phyloP scores from a whole-genome alignment of 176 grass and related monocot species.

The Aechmea fasciata region DNA sequence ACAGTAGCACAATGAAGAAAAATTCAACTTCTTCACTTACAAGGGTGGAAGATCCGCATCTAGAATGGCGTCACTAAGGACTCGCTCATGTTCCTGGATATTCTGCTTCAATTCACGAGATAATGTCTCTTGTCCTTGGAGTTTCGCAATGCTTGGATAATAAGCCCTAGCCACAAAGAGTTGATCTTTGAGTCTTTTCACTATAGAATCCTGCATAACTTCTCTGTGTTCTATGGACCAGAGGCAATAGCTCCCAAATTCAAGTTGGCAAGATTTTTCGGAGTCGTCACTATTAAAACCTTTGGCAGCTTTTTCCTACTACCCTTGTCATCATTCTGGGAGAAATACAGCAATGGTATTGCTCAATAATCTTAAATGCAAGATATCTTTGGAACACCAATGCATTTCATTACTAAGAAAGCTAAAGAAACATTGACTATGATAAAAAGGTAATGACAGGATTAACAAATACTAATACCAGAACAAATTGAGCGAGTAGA shows the following conservation, averaged over 20 bases:
- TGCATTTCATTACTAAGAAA: not conserved
- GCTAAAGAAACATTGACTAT: not conserved
- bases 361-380: not conserved
- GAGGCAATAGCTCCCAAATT: conserved; percentile 23
- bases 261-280: conserved; percentile 12
- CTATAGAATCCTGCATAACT: conserved; percentile 41
- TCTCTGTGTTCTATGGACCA: conserved; percentile 21
- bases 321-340: not conserved
- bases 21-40: not conserved
- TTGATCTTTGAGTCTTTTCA: conserved; percentile 69
- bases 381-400: not conserved
- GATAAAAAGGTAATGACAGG: not conserved
- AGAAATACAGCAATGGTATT: not conserved
- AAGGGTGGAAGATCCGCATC: conserved; percentile 1
- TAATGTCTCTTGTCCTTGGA: conserved; percentile 48
- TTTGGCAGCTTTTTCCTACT: conserved; percentile 2
- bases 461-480: too few relatives aligned
- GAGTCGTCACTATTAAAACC: not conserved
- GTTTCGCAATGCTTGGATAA: conserved; percentile 63
- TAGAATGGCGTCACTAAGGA: conserved; percentile 33
- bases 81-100: conserved; percentile 68
- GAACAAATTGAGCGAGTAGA: not conserved
- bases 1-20: not conserved
- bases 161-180: conserved; percentile 67
- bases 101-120: conserved; percentile 51